These are phyloP conservation scores for Lumnitzera racemosa DNA, from an alignment of 345 rosid genomes.

Conservation along the genomic window DNA sequence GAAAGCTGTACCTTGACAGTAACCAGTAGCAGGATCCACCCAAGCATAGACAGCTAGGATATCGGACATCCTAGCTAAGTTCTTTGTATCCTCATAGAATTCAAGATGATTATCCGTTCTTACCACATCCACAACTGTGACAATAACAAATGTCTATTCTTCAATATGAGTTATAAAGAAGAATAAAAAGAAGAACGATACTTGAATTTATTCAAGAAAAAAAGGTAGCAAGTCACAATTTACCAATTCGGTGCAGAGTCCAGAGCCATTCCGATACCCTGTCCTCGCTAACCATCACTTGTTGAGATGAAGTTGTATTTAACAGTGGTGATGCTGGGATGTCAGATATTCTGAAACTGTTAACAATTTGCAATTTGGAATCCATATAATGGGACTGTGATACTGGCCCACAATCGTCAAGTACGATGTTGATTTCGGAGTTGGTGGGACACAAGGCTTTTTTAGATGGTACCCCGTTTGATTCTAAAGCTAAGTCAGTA, in stretches of 20 bases:
- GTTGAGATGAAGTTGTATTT: constrained; percentile 30
- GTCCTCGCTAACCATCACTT: constrained; percentile 36
- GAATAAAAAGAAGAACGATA: neutral
- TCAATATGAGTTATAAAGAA: constrained; percentile 1
- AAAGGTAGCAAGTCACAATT: neutral
- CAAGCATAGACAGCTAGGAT: constrained; percentile 95
- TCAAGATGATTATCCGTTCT: constrained; percentile 92
- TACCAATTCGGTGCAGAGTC: constrained; percentile 92
- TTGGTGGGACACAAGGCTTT: constrained; percentile 15
- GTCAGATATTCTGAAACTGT: constrained; percentile 59
- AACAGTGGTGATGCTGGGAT: constrained; percentile 41
- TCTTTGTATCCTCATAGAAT: constrained; percentile 74
- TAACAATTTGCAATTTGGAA: constrained; percentile 29
- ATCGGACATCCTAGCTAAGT: constrained; percentile 90
- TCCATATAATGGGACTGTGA: constrained; percentile 21
- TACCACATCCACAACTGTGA: constrained; percentile 87
- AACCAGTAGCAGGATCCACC: constrained; percentile 95
- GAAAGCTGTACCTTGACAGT: constrained; percentile 73
- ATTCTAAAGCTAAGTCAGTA: constrained; percentile 67
- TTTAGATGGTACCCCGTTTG: constrained; percentile 32
- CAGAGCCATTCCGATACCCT: constrained; percentile 90
- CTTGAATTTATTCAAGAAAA: too few relatives aligned
- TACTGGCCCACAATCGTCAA: constrained; percentile 29
- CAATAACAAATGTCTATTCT: constrained; percentile 14
- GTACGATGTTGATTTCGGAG: constrained; percentile 54